phyloP scores from a whole-genome alignment of 345 rosid species.

The Rhizophora apiculata region DNA sequence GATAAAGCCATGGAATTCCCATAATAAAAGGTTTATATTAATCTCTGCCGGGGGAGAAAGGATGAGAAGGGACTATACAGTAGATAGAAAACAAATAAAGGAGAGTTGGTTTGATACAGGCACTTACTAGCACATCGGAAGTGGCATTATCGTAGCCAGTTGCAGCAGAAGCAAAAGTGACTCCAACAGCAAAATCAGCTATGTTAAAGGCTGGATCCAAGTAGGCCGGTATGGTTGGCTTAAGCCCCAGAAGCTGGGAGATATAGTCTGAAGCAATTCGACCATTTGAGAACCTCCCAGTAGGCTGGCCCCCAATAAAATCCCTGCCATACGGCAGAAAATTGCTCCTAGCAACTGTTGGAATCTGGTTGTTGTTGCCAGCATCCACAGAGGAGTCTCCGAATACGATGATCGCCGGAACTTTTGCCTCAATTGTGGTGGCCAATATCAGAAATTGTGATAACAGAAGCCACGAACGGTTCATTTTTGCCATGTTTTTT shows the following conservation, averaged over 20 bases:
- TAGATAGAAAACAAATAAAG: no score
- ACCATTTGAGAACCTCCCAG: conserved; percentile 32
- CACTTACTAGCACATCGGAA: conserved; percentile 25
- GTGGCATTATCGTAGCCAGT: conserved; percentile 35
- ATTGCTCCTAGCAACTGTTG: conserved; percentile 24
- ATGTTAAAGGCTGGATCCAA: conserved; percentile 25
- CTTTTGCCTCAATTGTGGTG: conserved; percentile 10
- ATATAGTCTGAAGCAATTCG: conserved; percentile 25
- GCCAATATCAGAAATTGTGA: not conserved
- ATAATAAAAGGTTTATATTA: no score
- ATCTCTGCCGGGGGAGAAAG: no score
- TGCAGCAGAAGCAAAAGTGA: conserved; percentile 32
- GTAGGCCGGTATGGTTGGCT: conserved; percentile 24
- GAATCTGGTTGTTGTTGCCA: conserved; percentile 23
- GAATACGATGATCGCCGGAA: conserved; percentile 21
- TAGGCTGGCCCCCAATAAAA: conserved; percentile 17
- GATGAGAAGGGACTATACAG: no score
- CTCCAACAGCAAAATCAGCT: conserved; percentile 26
- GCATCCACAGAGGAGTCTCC: conserved; percentile 30
- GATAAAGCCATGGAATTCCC: no score
- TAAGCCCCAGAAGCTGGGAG: conserved; percentile 22
- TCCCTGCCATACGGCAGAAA: conserved; percentile 27
- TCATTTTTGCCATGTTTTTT: conserved; percentile 6
- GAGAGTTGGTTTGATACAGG: not conserved
- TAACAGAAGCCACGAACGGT: not conserved